Evolutionary conservation across 441 rosid species (phyloP).

Genomic region (Cnidoscolus chayamansa): DNA sequence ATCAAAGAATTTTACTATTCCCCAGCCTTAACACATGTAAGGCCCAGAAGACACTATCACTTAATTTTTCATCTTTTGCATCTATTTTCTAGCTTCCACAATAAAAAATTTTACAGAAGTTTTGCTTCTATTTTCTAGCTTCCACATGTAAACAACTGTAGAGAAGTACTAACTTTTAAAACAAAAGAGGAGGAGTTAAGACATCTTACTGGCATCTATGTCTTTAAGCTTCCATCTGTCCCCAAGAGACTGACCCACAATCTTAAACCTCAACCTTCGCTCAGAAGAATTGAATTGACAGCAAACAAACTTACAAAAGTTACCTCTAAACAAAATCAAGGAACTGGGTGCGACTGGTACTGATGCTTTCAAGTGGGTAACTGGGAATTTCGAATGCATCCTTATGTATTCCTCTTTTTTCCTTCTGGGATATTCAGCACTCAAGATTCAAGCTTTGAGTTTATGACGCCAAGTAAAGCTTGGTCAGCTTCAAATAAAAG

Average conservation of each 20-base stretch:
- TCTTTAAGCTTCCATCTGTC: constrained; percentile 72
- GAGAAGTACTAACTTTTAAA: neutral
- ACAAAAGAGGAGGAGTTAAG: constrained; percentile 2
- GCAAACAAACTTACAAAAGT: constrained; percentile 29
- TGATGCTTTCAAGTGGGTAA: constrained; percentile 25
- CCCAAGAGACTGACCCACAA: constrained; percentile 47
- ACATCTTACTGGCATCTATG: constrained; percentile 57
- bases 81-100: neutral
- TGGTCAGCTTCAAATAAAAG: too few species aligned
- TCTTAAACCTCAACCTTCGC: constrained; percentile 48
- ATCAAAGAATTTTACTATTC: too few species aligned
- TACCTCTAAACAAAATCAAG: constrained; percentile 22
- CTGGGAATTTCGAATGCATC: constrained; percentile 32
- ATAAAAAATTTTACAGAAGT: neutral
- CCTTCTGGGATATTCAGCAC: neutral
- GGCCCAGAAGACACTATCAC: neutral
- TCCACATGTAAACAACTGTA: neutral
- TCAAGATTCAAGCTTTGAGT: constrained; percentile 11
- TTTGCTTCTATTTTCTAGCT: neutral
- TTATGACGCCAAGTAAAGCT: neutral
- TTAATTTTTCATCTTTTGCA: neutral
- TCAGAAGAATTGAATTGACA: constrained; percentile 26
- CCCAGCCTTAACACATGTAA: neutral
- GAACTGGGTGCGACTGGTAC: constrained; percentile 24
- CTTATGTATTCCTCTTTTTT: neutral